Evolutionary conservation across 1,284 basidiomycete species (phyloP).

Genomic region (Agroathelia rolfsii): DNA sequence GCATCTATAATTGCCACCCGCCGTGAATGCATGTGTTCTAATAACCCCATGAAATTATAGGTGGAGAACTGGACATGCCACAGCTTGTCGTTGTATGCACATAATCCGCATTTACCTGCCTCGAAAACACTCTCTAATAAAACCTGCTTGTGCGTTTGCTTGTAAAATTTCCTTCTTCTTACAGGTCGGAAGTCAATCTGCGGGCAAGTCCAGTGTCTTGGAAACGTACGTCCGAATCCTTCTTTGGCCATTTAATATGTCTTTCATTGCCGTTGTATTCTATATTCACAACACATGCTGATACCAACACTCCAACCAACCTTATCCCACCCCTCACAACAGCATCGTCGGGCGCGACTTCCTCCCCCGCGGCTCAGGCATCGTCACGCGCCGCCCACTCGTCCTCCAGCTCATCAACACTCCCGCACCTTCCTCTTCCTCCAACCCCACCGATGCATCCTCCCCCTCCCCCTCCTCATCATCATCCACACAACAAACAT

Average conservation of each 20-base stretch:
- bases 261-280: background rate
- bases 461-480: constrained; percentile 42
- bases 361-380: constrained; percentile 87
- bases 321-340: no score
- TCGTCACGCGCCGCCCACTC: constrained; percentile 91
- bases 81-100: constrained; percentile 64
- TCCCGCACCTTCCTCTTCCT: constrained; percentile 40
- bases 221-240: constrained; percentile 54
- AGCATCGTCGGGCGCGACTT: constrained; percentile 96
- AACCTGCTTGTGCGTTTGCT: no score
- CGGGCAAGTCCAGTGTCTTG: constrained; percentile 79
- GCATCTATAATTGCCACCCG: constrained; percentile 10
- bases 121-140: no score
- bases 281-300: background rate
- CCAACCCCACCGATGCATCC: constrained; percentile 24
- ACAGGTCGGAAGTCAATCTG: constrained; percentile 84
- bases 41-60: no score
- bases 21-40: constrained; percentile 9
- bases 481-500: constrained; percentile 21
- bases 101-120: constrained; percentile 7
- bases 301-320: no score
- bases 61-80: constrained; percentile 80
- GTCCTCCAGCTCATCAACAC: constrained; percentile 94
- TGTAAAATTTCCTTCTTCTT: constrained; percentile 8
- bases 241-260: background rate